These are phyloP conservation scores for Curvularia lunata DNA, from an alignment of 2,329 filamentous ascomycete genomes.

Conservation along the genomic window DNA sequence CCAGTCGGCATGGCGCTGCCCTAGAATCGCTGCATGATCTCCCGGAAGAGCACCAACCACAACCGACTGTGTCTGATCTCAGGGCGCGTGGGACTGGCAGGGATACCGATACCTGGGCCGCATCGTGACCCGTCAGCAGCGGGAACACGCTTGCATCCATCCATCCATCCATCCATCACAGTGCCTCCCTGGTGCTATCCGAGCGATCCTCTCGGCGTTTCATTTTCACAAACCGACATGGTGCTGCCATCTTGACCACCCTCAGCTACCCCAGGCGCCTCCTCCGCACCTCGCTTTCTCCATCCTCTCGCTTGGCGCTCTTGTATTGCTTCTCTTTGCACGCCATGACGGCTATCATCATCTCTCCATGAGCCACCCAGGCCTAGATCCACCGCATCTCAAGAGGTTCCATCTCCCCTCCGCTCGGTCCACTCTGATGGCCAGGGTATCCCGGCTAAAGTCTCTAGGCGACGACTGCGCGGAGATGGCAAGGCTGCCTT, in stretches of 20 bases:
- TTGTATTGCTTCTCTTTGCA: neutral
- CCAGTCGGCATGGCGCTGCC: neutral
- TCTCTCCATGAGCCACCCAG: neutral
- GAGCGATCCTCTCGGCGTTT: slow-evolving; percentile 38
- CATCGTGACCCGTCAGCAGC: slow-evolving; percentile 32
- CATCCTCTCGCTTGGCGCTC: neutral
- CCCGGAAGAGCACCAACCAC: slow-evolving; percentile 35
- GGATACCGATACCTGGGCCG: slow-evolving; percentile 37
- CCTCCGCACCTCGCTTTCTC: neutral
- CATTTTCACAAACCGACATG: slow-evolving; percentile 30
- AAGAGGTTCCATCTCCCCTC: neutral
- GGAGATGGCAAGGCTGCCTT: slow-evolving; percentile 12
- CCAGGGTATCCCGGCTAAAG: slow-evolving; percentile 32
- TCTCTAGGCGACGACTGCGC: slow-evolving; percentile 14
- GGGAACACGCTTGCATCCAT: slow-evolving; percentile 30
- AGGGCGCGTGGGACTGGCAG: slow-evolving; percentile 37
- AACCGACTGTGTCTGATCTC: slow-evolving; percentile 29
- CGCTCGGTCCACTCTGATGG: slow-evolving; percentile 3
- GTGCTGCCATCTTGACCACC: slow-evolving; percentile 30
- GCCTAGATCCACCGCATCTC: neutral
- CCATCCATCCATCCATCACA: slow-evolving; percentile 24
- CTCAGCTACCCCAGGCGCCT: slow-evolving; percentile 18
- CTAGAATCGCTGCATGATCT: slow-evolving; percentile 43
- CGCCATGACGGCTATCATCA: neutral
- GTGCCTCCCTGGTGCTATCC: slow-evolving; percentile 31